Base-by-base conservation (phyloP, 768 basidiomycete genomes). In the Suillus alpinus region DNA sequence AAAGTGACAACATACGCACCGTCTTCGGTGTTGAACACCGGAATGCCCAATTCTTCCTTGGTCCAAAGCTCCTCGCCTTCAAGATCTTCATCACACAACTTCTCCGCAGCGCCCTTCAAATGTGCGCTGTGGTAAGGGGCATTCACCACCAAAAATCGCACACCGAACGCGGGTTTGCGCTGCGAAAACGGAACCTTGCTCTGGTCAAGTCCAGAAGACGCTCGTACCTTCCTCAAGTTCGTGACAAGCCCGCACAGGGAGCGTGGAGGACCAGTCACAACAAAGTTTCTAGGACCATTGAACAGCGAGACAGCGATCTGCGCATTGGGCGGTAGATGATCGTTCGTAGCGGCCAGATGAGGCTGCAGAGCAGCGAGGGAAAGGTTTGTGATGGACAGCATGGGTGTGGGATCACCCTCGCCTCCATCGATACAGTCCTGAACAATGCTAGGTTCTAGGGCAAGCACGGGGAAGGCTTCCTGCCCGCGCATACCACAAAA, bases 121-220 rank as follows among this genome's bases (percentile, higher is more conserved):
- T 98, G 96, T 20, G 80, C 78, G 74, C 94, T 95, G 81, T 99
- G 97, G 77, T 95, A 99, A 0, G 97, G 97, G 2, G 95, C 96
- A 57, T 87, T 90, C 69, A 99, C 91, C n/a, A 93, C 89, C 68
- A 99, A 78, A 81, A 98, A 99, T 49, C 97, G 88, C 52, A 91
- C 85, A 46, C 86, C 89, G 75, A 99, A 98, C 6, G 93, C 91
- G 6, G 92, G 88, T 76, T 96, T 96, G 67, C 97, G 85, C 78
- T 98, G 94, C 8, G 94, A 96, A 79, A 89, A 96, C 10, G 95
- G 92, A 3, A 85, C 80, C 78, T 97, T 97, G 83, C 89, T 92
- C 76, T 99, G 97, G 67, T 99, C 97, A 37, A 89, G 80, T 40
- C 94, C 94, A 20, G 80, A 81, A 0, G 94, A 84, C 0, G 97